A percentile compares a stretch with the other conserved stretches of the same genome.
Evolutionary conservation across 192 early-diverging fungal species (phyloP).

Genomic region (Backusella tuberculispora): DNA sequence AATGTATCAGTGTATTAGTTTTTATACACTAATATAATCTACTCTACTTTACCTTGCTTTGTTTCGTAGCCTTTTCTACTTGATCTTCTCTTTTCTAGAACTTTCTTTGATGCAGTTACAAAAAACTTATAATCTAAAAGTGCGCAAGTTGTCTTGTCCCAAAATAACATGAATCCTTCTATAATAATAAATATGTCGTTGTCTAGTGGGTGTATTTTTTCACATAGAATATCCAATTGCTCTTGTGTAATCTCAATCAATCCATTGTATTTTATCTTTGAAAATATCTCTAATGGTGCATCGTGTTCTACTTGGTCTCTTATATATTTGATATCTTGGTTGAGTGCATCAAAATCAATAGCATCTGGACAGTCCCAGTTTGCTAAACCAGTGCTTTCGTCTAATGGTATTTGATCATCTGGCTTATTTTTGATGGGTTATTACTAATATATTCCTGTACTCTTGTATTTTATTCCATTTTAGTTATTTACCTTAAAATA

Average conservation of each 20-base stretch:
- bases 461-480: neutral
- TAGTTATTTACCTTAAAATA: conserved; percentile 57
- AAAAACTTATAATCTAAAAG: conserved; percentile 59
- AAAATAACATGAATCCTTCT: conserved; percentile 85
- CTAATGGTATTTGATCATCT: conserved; percentile 64
- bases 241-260: neutral
- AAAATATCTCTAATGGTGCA: neutral
- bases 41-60: conserved; percentile 57
- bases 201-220: conserved; percentile 28
- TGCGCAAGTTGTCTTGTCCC: conserved; percentile 46
- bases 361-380: conserved; percentile 85
- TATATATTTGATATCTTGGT: conserved; percentile 35
- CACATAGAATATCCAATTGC: neutral
- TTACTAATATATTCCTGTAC: neutral
- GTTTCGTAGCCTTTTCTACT: conserved; percentile 71
- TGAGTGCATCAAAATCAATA: conserved; percentile 53
- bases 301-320: conserved; percentile 22
- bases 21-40: too few relatives aligned
- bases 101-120: conserved; percentile 61
- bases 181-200: conserved; percentile 53
- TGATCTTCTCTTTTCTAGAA: conserved; percentile 68
- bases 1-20: neutral
- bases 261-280: conserved; percentile 2
- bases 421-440: conserved; percentile 32
- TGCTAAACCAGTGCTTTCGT: conserved; percentile 52